Percentiles rank a stretch among this genome's conserved stretches.
Conservation (phyloP, 495 filamentous ascomycete species). For the Hypoxylon lienhwacheense region DNA sequence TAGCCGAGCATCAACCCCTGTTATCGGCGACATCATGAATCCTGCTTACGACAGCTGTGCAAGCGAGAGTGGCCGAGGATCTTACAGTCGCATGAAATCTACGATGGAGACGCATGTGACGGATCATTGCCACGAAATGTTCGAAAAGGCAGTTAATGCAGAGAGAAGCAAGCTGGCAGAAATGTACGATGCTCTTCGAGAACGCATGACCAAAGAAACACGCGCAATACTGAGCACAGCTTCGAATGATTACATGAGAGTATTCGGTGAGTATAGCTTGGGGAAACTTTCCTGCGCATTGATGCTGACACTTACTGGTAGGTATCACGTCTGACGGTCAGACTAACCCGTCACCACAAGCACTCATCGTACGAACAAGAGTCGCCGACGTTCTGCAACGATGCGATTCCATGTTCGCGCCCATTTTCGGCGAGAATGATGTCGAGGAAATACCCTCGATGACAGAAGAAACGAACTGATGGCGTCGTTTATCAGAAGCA, state of each 20-base stretch:
- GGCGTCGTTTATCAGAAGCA: too few relatives aligned
- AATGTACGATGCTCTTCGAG: not conserved
- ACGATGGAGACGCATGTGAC: slow-evolving; percentile 57
- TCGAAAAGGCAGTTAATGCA: slow-evolving; percentile 32
- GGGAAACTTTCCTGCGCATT: not conserved
- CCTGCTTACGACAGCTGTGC: slow-evolving; percentile 53
- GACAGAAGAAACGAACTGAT: too few relatives aligned
- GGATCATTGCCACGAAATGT: slow-evolving; percentile 51
- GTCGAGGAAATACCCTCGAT: too few relatives aligned
- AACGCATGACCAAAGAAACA: not conserved
- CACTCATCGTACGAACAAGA: slow-evolving; percentile 5
- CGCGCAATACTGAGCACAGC: slow-evolving; percentile 30
- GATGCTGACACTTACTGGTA: slow-evolving; percentile 5
- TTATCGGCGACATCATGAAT: slow-evolving; percentile 52
- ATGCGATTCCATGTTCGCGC: slow-evolving; percentile 5
- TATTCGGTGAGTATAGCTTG: slow-evolving; percentile 23
- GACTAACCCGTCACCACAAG: not conserved
- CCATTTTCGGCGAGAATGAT: not conserved
- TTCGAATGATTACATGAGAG: slow-evolving; percentile 50
- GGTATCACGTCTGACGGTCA: slow-evolving; percentile 1
- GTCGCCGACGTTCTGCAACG: slow-evolving; percentile 6
- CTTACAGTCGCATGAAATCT: slow-evolving; percentile 58
- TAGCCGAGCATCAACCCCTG: slow-evolving; percentile 58
- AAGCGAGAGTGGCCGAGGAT: slow-evolving; percentile 53
- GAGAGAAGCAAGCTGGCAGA: not conserved